Percentiles rank a stretch among this genome's conserved stretches.
phyloP scores from a whole-genome alignment of 306 rosid genomes.

The Gynostemma pentaphyllum region DNA sequence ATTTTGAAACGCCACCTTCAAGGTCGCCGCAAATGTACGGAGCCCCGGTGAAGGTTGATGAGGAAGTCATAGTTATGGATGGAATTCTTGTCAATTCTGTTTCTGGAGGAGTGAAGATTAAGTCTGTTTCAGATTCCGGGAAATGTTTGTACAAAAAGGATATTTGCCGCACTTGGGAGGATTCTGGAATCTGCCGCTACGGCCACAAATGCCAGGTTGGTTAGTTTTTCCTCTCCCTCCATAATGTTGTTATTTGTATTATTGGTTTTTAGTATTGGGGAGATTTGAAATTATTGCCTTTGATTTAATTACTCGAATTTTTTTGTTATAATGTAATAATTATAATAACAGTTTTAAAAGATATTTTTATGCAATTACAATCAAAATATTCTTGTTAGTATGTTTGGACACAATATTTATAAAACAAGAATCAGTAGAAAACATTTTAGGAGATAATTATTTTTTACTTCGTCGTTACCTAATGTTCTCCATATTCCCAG shows the following conservation, averaged over 20 bases:
- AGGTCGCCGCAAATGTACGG: slow-evolving; percentile 32
- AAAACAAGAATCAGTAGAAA: too few species aligned
- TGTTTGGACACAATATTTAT: too few species aligned
- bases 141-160: slow-evolving; percentile 27
- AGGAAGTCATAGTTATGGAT: slow-evolving; percentile 56
- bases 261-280: too few species aligned
- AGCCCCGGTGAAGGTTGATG: slow-evolving; percentile 39
- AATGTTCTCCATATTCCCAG: too few species aligned
- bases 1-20: slow-evolving; percentile 17
- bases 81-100: slow-evolving; percentile 33
- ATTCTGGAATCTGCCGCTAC: slow-evolving; percentile 33
- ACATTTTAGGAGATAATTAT: too few species aligned
- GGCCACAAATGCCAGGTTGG: slow-evolving; percentile 45
- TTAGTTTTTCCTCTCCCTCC: background rate
- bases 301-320: background rate
- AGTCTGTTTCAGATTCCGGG: slow-evolving; percentile 26
- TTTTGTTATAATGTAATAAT: background rate
- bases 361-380: background rate
- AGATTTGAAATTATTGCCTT: too few species aligned
- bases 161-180: slow-evolving; percentile 31
- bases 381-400: too few species aligned
- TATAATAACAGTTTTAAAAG: background rate
- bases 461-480: too few species aligned
- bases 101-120: slow-evolving; percentile 20
- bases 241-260: background rate